Evolutionary conservation across 2,329 filamentous ascomycete species (phyloP), one percentile per base, ranked within the genome.

Genomic region (Pseudogymnoascus sp.): DNA sequence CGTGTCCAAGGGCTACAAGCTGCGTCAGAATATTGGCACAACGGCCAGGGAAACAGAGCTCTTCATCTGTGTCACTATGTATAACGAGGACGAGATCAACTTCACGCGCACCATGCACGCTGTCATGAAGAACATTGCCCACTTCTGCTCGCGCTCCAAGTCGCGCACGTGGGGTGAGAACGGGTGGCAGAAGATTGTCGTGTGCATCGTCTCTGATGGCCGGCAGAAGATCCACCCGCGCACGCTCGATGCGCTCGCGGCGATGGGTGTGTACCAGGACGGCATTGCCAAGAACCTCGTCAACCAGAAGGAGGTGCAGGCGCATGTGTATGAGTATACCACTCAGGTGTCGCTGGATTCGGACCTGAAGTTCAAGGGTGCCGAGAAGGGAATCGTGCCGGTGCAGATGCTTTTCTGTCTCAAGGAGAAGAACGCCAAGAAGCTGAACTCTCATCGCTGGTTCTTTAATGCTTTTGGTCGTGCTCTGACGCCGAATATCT

Each of bases 101-200:
- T 99, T 99, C 71, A 97, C 95, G 6, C 86, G 95, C 57, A 99
- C 95, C 0, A 98, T 99, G 93, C 92, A 98, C 75, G 95, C 93
- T 63, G 91, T 99, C 64, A 96, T 99, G 90, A 92, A 96, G 76
- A 99, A 99, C 75, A 93, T 99, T 71, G 87, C 90, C 13, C 95
- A 98, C 75, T 97, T 99, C 77, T 99, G 95, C 80, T 92, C 89
- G 19, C 88, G 95, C 62, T 90, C 88, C 63, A 93, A 95, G 75
- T 96, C 92, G 5, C 86, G 95, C 65, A 98, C 93, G 0, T 99
- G 95, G 95, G 96, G 95, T 41, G 96, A 96, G 70, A 86, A 91
- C 62, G 95, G 95, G 4, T 99, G 95, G 95, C 92, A 99, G 77
- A 99, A 99, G 80, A 97, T 99, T 72, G 95, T 99, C 0, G 93